phyloP scores from a whole-genome alignment of 2,329 filamentous ascomycete genomes.

The Curvularia sp. region DNA sequence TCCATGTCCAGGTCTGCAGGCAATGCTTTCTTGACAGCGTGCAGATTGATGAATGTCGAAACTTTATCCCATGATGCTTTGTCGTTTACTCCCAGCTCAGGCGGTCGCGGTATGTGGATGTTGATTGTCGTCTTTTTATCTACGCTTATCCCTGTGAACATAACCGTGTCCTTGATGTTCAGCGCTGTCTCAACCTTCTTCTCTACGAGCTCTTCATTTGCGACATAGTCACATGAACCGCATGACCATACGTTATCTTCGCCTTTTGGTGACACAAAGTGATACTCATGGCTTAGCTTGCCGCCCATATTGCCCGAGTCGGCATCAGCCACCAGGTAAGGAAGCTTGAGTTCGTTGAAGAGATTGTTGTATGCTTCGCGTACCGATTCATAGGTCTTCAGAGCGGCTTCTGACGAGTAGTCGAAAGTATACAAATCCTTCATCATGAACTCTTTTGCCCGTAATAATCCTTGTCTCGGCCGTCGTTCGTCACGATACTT shows the following conservation, averaged over 20 bases:
- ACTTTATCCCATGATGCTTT: conserved; percentile 25
- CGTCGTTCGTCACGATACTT: conserved; percentile 95
- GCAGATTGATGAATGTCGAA: conserved; percentile 59
- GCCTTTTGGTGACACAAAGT: conserved; percentile 78
- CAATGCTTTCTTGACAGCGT: conserved; percentile 69
- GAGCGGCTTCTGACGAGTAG: conserved; percentile 67
- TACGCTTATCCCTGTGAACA: conserved; percentile 71
- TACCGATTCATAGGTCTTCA: conserved; percentile 81
- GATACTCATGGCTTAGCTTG: conserved; percentile 91
- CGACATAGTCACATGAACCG: conserved; percentile 73
- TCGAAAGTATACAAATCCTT: conserved; percentile 99
- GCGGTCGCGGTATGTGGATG: conserved; percentile 51
- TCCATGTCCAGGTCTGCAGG: conserved; percentile 69
- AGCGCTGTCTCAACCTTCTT: conserved; percentile 31
- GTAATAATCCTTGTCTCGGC: conserved; percentile 84
- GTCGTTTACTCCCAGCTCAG: background rate
- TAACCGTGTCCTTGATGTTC: conserved; percentile 26
- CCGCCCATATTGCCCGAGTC: conserved; percentile 98
- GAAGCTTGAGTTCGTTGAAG: conserved; percentile 82
- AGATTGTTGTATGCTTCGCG: conserved; percentile 75
- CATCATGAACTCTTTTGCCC: conserved; percentile 93
- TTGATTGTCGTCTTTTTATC: conserved; percentile 74
- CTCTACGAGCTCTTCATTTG: conserved; percentile 85
- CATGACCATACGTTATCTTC: conserved; percentile 88
- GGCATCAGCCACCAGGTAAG: conserved; percentile 83